A percentile compares a stretch with the other conserved stretches of the same genome.
These are phyloP conservation scores for Elsinoe arachidis DNA, from an alignment of 2,329 filamentous ascomycete genomes.

Conservation along the genomic window DNA sequence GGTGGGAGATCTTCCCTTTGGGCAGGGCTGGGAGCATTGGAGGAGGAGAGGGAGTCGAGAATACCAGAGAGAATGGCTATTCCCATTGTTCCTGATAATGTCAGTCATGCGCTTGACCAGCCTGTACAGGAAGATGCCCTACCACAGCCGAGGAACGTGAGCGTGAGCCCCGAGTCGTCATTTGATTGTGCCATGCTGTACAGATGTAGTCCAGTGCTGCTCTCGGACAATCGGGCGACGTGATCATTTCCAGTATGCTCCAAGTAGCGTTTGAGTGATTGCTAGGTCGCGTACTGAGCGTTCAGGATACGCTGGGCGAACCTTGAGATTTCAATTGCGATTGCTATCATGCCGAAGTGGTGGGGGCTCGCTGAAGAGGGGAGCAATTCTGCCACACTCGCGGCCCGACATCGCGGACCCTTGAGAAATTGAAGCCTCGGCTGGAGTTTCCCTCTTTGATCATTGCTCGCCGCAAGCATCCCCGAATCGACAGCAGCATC, in stretches of 20 bases:
- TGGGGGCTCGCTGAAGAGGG: neutral
- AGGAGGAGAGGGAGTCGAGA: conserved; percentile 53
- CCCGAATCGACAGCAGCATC: neutral
- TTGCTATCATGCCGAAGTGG: neutral
- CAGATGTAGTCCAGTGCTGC: neutral
- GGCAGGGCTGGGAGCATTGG: conserved; percentile 1
- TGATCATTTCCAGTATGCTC: too few relatives aligned
- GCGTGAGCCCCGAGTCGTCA: conserved; percentile 47
- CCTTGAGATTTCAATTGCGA: neutral
- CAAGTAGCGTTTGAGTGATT: too few relatives aligned
- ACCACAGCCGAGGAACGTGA: conserved; percentile 78
- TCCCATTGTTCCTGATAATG: conserved; percentile 63
- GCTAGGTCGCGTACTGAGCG: too few relatives aligned
- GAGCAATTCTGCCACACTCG: neutral
- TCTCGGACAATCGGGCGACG: too few relatives aligned
- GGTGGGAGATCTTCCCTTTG: conserved; percentile 36
- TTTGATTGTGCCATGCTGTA: conserved; percentile 25
- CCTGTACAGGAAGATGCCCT: conserved; percentile 22
- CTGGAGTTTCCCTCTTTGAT: neutral
- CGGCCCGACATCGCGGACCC: neutral
- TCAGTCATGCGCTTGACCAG: conserved; percentile 2
- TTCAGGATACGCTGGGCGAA: too few relatives aligned
- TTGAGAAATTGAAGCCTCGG: neutral
- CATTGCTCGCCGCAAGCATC: conserved; percentile 3
- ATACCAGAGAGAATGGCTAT: conserved; percentile 77